A percentile compares a stretch with the other conserved stretches of the same genome.
Evolutionary conservation across 768 basidiomycete genomes (phyloP).

Genomic region (Pulveroboletus frians): DNA sequence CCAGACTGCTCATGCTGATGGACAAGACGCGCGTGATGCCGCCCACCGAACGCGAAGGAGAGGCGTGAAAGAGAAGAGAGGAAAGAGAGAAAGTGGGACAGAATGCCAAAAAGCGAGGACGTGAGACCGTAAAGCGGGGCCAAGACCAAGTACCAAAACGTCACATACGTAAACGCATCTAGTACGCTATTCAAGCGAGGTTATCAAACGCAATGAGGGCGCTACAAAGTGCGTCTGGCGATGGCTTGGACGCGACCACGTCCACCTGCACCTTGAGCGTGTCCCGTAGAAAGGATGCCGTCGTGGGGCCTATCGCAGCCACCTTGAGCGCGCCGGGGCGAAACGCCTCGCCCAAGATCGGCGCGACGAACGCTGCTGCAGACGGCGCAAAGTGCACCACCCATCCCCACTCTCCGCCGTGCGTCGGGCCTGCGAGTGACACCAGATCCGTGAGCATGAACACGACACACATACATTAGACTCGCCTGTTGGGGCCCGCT

Average conservation of each 20-base stretch:
- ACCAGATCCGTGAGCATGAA: not conserved
- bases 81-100: slow-evolving; percentile 16
- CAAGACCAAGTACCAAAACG: not conserved
- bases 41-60: not conserved
- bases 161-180: slow-evolving; percentile 10
- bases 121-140: not conserved
- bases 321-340: slow-evolving; percentile 29
- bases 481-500: slow-evolving; percentile 23
- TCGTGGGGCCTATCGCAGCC: slow-evolving; percentile 70
- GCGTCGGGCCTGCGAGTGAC: not conserved
- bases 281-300: slow-evolving; percentile 45
- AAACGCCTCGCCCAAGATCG: slow-evolving; percentile 45
- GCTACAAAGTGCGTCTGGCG: slow-evolving; percentile 43
- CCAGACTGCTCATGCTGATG: slow-evolving; percentile 22
- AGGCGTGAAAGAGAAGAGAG: not conserved
- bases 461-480: not conserved
- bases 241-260: slow-evolving; percentile 52
- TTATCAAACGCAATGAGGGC: slow-evolving; percentile 25
- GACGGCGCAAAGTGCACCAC: slow-evolving; percentile 76
- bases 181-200: slow-evolving; percentile 1
- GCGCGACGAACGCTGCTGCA: slow-evolving; percentile 51
- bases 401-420: slow-evolving; percentile 46
- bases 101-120: not conserved
- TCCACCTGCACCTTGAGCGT: slow-evolving; percentile 46
- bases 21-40: not conserved